Evolutionary conservation across 73 alveolate genomes (phyloP).

Genomic region (Durusdinium trenchii): DNA sequence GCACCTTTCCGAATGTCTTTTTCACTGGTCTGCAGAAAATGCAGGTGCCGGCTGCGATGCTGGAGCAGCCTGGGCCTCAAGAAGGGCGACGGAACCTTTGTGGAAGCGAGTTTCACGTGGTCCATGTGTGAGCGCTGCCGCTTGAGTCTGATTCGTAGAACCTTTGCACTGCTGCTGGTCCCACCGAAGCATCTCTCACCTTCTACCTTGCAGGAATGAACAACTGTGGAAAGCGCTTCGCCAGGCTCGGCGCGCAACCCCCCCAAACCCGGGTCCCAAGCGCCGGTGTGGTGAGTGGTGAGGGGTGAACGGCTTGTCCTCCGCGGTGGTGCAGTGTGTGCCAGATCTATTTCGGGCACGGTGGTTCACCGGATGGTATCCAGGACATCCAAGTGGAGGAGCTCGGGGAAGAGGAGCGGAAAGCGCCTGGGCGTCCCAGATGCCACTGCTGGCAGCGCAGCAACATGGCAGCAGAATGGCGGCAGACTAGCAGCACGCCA

Average conservation of each 20-base stretch:
- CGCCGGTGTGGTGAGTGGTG: neutral
- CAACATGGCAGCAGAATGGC: neutral
- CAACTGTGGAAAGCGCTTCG: slow-evolving; percentile 20
- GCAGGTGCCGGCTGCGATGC: neutral
- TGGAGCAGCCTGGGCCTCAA: neutral
- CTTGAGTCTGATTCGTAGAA: neutral
- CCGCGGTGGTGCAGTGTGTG: neutral
- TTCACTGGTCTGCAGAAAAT: neutral
- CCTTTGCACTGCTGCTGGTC: too few relatives aligned
- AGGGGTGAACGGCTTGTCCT: neutral
- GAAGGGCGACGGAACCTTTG: too few relatives aligned
- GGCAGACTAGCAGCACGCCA: neutral
- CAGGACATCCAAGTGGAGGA: neutral
- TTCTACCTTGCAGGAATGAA: slow-evolving; percentile 27
- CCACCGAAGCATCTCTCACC: neutral
- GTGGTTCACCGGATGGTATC: neutral
- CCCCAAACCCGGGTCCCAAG: neutral
- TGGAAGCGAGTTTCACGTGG: neutral
- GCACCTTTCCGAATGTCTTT: neutral
- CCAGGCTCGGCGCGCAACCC: neutral
- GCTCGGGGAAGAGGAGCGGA: slow-evolving; percentile 38
- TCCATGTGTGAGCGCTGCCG: neutral
- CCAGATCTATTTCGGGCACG: neutral
- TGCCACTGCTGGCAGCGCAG: neutral
- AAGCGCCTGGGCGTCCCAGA: neutral